Percentiles rank a stretch among this genome's conserved stretches.
These are phyloP conservation scores for Naganishia albida DNA, from an alignment of 1,284 basidiomycete genomes.

Conservation along the genomic window DNA sequence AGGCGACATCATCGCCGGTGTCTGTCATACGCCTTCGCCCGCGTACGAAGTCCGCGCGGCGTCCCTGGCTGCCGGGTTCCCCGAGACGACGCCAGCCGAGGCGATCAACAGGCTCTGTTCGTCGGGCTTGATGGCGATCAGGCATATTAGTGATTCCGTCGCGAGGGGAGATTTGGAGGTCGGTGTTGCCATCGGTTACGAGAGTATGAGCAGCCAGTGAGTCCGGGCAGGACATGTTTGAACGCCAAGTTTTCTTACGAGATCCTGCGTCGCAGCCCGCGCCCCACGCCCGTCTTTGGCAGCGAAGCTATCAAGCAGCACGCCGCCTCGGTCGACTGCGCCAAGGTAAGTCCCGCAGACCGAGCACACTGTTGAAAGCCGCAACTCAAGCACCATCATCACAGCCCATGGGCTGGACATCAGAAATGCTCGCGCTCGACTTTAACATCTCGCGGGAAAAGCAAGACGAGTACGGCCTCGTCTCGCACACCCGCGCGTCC, in stretches of 20 bases:
- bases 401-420: conserved; percentile 88
- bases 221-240: conserved; percentile 39
- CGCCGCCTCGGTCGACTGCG: conserved; percentile 68
- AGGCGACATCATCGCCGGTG: conserved; percentile 46
- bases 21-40: conserved; percentile 82
- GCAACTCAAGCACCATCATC: not conserved
- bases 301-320: conserved; percentile 59
- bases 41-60: conserved; percentile 75
- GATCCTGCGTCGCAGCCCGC: conserved; percentile 58
- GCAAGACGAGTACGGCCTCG: conserved; percentile 77
- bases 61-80: conserved; percentile 77
- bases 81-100: conserved; percentile 70
- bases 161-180: conserved; percentile 66
- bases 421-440: conserved; percentile 76
- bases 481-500: conserved; percentile 75
- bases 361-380: not conserved
- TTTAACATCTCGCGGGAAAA: conserved; percentile 72
- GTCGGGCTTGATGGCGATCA: conserved; percentile 81
- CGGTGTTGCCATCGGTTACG: conserved; percentile 76
- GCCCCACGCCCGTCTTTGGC: conserved; percentile 73
- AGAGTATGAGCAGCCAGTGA: conserved; percentile 80
- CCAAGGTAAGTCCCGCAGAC: conserved; percentile 60
- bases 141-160: conserved; percentile 75
- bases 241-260: not conserved
- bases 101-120: conserved; percentile 82